Conservation (phyloP, 169 alveolate species). For the Plasmodium gonderi region DNA sequence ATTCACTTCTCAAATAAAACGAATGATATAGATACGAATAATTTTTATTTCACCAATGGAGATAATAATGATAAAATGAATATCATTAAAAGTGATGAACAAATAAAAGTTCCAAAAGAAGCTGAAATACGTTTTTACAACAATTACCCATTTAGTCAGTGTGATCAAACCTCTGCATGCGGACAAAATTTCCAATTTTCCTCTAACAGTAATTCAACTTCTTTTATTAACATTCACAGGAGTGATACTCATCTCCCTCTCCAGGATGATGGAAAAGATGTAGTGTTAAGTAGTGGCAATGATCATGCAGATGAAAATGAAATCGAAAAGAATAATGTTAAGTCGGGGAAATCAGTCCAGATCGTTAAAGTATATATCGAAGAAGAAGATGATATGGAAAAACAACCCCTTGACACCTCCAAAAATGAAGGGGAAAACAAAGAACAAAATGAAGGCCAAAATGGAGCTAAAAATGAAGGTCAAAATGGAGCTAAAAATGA, state of each 20-base stretch:
- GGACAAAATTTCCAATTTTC: not conserved
- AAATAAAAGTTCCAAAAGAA: not conserved
- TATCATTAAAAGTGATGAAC: not conserved
- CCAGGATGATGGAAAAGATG: not conserved
- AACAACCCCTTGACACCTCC: not conserved
- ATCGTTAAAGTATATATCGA: not conserved
- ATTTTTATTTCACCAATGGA: not conserved
- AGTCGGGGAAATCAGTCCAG: not conserved
- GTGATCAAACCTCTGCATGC: not conserved
- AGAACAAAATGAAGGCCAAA: not conserved
- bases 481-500: slow-evolving; percentile 1
- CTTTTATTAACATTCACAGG: not conserved
- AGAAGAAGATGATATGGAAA: not conserved
- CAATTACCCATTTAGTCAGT: not conserved
- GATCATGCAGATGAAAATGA: not conserved
- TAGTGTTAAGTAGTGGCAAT: not conserved
- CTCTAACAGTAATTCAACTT: not conserved
- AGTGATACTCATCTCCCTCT: not conserved
- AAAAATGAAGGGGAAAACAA: not conserved
- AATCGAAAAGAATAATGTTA: not conserved
- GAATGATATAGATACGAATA: not conserved
- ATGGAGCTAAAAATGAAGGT: not conserved
- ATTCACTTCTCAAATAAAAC: not conserved
- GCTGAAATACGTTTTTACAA: not conserved
- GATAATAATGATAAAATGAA: not conserved